phyloP scores from a whole-genome alignment of 805 yeast genomes.

The Ogataea zsoltii region DNA sequence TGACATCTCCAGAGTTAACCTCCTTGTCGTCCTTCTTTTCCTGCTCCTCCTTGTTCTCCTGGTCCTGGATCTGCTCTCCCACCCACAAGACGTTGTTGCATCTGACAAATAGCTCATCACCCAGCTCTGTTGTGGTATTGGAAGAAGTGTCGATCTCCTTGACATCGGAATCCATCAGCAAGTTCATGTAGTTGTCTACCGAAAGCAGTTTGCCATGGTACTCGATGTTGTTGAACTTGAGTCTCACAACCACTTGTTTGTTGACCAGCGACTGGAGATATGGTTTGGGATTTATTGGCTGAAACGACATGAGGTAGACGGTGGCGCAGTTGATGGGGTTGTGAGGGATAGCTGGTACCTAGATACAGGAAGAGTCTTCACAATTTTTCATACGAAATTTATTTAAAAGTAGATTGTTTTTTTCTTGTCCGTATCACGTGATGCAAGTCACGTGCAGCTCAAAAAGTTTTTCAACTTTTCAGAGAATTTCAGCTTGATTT shows the following conservation, averaged over 20 bases:
- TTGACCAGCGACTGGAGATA: conserved; percentile 76
- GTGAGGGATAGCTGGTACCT: too few relatives aligned
- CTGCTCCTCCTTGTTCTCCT: conserved; percentile 11
- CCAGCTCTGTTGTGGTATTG: conserved; percentile 32
- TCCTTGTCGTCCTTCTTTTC: conserved; percentile 14
- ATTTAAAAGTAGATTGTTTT: too few relatives aligned
- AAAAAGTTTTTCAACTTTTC: too few relatives aligned
- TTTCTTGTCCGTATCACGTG: too few relatives aligned
- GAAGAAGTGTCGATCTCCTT: conserved; percentile 44
- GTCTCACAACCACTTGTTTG: conserved; percentile 67
- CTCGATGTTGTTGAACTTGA: conserved; percentile 90
- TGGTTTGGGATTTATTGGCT: conserved; percentile 88
- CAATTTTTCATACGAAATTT: too few relatives aligned
- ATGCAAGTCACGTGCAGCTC: too few relatives aligned
- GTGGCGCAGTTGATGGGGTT: neutral
- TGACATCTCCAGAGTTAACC: conserved; percentile 11
- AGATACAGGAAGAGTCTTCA: too few relatives aligned
- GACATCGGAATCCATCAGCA: conserved; percentile 65
- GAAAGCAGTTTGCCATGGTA: conserved; percentile 77
- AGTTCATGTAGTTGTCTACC: conserved; percentile 90
- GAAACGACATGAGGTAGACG: conserved; percentile 39
- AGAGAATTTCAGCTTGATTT: too few relatives aligned
- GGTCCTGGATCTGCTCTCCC: conserved; percentile 42
- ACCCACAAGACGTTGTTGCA: conserved; percentile 89
- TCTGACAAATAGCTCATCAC: conserved; percentile 72